Percentiles rank a stretch among this genome's conserved stretches.
These are phyloP conservation scores for Colletotrichum liaoningense DNA, from an alignment of 2,329 filamentous ascomycete species.

Conservation along the genomic window DNA sequence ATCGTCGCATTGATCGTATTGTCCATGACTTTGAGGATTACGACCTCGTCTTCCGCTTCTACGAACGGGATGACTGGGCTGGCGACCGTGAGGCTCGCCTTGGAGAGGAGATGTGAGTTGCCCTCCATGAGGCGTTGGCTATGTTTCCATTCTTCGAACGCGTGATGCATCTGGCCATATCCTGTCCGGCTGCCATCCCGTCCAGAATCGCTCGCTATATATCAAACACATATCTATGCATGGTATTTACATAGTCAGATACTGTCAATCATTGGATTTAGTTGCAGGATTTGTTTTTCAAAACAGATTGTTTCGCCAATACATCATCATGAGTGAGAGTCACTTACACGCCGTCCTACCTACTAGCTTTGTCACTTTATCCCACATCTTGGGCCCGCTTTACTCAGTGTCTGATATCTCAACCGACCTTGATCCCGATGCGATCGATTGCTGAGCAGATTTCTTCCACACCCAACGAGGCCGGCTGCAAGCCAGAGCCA, in stretches of 20 bases:
- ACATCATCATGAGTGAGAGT: conserved; percentile 24
- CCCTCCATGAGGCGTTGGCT: background rate
- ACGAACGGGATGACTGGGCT: conserved; percentile 86
- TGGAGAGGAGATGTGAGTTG: conserved; percentile 58
- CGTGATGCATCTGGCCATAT: background rate
- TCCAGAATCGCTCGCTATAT: background rate
- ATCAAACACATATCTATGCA: background rate
- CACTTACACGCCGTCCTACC: too few species aligned
- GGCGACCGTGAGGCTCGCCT: conserved; percentile 65
- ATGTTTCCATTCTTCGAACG: background rate
- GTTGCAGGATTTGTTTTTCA: background rate
- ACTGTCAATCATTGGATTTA: background rate
- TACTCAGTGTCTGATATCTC: background rate
- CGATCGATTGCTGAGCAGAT: too few species aligned
- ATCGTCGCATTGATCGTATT: conserved; percentile 90
- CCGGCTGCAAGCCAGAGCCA: background rate
- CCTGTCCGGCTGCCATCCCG: background rate
- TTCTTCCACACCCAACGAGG: too few species aligned
- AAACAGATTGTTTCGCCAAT: background rate
- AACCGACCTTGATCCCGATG: background rate
- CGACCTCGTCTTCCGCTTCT: conserved; percentile 95
- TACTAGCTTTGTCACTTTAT: background rate
- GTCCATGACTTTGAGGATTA: conserved; percentile 98
- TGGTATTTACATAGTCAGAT: background rate
- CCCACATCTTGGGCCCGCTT: too few species aligned